phyloP scores from a whole-genome alignment of 208 protist genomes.

The Trypanosoma vivax region DNA sequence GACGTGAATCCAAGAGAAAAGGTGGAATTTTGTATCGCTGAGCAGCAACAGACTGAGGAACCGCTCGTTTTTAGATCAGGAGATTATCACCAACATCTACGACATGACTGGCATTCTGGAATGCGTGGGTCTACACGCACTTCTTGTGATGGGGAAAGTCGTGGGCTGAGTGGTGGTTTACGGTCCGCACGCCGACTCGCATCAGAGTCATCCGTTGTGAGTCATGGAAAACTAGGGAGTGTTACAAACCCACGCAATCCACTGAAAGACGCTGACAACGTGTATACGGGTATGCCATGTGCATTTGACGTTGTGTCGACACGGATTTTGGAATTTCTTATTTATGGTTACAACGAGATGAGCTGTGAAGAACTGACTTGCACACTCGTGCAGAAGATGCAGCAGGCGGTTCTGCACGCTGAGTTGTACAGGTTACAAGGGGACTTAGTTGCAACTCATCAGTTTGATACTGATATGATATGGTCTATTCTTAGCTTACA shows the following conservation, averaged over 20 bases:
- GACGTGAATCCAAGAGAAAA: conserved; percentile 56
- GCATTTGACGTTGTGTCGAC: conserved; percentile 32
- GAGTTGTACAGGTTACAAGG: conserved; percentile 61
- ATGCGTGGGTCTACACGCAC: conserved; percentile 5
- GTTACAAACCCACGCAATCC: conserved; percentile 13
- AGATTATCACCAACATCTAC: not conserved
- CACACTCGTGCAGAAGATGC: conserved; percentile 35
- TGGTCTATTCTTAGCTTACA: conserved; percentile 35
- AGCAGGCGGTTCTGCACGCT: conserved; percentile 40
- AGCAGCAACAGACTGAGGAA: conserved; percentile 71
- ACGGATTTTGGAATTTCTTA: conserved; percentile 64
- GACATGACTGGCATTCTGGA: conserved; percentile 8
- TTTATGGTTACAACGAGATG: conserved; percentile 31
- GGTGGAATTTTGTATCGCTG: conserved; percentile 40
- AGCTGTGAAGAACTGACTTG: conserved; percentile 30
- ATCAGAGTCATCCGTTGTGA: conserved; percentile 4
- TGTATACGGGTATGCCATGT: conserved; percentile 3
- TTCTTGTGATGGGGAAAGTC: conserved; percentile 14
- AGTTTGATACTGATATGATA: conserved; percentile 35
- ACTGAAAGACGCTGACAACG: not conserved
- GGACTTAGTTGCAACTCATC: conserved; percentile 45
- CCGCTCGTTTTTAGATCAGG: conserved; percentile 25
- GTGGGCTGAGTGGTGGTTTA: conserved; percentile 7
- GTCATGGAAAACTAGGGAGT: conserved; percentile 15
- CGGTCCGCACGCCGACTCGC: conserved; percentile 3